phyloP scores from a whole-genome alignment of 129 eudicot genomes.

The Centella asiatica region DNA sequence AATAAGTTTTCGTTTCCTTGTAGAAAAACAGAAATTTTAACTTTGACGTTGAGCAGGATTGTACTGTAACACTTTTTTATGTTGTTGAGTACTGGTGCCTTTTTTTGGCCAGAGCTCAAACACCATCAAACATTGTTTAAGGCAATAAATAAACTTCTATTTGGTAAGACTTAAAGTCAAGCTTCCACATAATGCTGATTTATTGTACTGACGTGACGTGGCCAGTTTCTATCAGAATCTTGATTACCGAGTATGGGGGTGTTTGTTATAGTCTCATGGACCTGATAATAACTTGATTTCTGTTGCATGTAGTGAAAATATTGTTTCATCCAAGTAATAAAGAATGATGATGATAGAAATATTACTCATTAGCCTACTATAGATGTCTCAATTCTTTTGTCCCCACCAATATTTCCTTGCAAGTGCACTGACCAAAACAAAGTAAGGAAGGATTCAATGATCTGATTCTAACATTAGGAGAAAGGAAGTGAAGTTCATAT shows the following conservation, averaged over 20 bases:
- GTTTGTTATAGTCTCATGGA: neutral
- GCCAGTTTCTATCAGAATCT: neutral
- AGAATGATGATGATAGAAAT: too few relatives aligned
- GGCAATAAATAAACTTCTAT: neutral
- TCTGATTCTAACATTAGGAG: neutral
- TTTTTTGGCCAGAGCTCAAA: too few relatives aligned
- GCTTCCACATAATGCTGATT: neutral
- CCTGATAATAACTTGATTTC: neutral
- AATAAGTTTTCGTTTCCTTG: too few relatives aligned
- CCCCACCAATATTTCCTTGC: neutral
- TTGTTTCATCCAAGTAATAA: too few relatives aligned
- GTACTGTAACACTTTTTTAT: too few relatives aligned
- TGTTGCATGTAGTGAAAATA: neutral
- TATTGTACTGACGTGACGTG: neutral
- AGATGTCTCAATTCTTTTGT: neutral
- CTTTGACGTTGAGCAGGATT: too few relatives aligned
- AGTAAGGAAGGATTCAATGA: neutral
- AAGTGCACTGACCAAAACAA: neutral
- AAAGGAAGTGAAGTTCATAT: neutral
- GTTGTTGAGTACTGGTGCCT: too few relatives aligned
- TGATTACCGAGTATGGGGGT: neutral
- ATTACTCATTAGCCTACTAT: too few relatives aligned
- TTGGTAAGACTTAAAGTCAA: neutral
- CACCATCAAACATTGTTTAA: too few relatives aligned
- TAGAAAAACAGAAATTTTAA: too few relatives aligned